A percentile compares a stretch with the other conserved stretches of the same genome.
phyloP scores from a whole-genome alignment of 345 rosid species.

The Balakata baccata region DNA sequence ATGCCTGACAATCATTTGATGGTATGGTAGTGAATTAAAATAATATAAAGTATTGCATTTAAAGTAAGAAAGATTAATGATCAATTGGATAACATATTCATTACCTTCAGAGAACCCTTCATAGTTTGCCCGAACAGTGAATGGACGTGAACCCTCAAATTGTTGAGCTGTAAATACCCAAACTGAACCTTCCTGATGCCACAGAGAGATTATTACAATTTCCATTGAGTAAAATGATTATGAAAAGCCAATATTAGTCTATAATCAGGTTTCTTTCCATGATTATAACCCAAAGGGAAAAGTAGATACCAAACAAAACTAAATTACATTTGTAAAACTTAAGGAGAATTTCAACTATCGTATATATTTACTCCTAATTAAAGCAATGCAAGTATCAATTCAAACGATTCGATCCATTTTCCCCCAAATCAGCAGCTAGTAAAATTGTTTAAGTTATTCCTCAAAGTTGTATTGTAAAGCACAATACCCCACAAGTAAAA shows the following conservation, averaged over 20 bases:
- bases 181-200: slow-evolving; percentile 54
- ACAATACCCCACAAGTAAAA: too few relatives aligned
- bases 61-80: not conserved
- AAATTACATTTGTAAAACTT: not conserved
- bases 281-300: not conserved
- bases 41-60: not conserved
- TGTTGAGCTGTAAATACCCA: slow-evolving; percentile 58
- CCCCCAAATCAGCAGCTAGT: not conserved
- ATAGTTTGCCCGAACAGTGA: slow-evolving; percentile 60
- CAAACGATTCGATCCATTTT: not conserved
- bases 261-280: not conserved
- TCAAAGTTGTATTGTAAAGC: too few relatives aligned
- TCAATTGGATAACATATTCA: not conserved
- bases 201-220: not conserved
- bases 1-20: slow-evolving; percentile 36
- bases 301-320: not conserved
- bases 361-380: not conserved
- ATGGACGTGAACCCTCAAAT: slow-evolving; percentile 48
- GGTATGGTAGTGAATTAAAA: not conserved
- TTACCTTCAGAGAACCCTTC: slow-evolving; percentile 67
- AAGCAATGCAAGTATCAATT: not conserved
- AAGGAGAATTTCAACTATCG: not conserved
- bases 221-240: not conserved
- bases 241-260: not conserved
- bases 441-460: not conserved